A percentile compares a stretch with the other conserved stretches of the same genome.
Evolutionary conservation across 345 rosid genomes (phyloP).

Genomic region (Bruguiera parviflora): DNA sequence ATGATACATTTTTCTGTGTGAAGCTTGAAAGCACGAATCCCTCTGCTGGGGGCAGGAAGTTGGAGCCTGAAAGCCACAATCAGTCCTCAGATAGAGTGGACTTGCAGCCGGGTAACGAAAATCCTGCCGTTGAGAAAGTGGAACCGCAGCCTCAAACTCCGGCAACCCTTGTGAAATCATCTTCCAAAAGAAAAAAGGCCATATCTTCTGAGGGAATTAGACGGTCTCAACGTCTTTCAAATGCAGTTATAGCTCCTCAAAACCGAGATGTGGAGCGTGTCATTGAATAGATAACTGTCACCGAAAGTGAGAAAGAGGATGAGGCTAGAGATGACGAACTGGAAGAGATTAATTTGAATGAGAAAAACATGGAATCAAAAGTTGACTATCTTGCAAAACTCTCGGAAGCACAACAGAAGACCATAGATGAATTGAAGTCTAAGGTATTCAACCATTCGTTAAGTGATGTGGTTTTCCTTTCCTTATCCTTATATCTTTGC

Average conservation of each 20-base stretch:
- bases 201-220: conserved; percentile 15
- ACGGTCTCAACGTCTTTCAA: conserved; percentile 40
- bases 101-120: conserved; percentile 16
- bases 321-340: conserved; percentile 20
- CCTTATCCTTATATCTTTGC: neutral
- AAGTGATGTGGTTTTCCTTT: neutral
- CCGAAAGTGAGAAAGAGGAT: conserved; percentile 37
- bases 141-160: conserved; percentile 9
- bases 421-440: conserved; percentile 14
- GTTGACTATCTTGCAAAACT: conserved; percentile 23
- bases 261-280: conserved; percentile 23
- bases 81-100: conserved; percentile 8
- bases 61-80: conserved; percentile 17
- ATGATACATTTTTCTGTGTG: too few relatives aligned
- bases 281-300: conserved; percentile 30
- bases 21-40: neutral
- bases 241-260: conserved; percentile 10
- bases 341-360: conserved; percentile 10
- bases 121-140: conserved; percentile 4
- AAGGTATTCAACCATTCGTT: conserved; percentile 20
- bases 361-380: conserved; percentile 31
- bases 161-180: conserved; percentile 2
- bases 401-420: conserved; percentile 24
- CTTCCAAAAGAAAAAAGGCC: neutral
- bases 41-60: conserved; percentile 3